These are phyloP conservation scores for Aspergillus tubingensis DNA, from an alignment of 2,329 filamentous ascomycete genomes.

Conservation along the genomic window DNA sequence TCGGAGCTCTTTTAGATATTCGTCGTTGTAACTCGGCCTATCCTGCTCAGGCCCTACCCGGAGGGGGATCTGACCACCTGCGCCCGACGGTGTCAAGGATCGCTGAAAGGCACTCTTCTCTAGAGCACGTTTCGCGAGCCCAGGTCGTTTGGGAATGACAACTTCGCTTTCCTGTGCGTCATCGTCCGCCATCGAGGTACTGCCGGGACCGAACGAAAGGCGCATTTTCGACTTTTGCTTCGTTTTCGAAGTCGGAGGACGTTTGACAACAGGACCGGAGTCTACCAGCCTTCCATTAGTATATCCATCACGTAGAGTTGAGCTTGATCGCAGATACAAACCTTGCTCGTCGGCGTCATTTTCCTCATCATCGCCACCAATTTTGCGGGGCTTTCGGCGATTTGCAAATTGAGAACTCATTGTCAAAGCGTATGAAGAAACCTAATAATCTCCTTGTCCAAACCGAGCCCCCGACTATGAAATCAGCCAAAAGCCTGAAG, in stretches of 20 bases:
- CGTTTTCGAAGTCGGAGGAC: constrained; percentile 52
- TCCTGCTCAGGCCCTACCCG: constrained; percentile 65
- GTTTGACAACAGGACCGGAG: constrained; percentile 53
- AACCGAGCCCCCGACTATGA: neutral
- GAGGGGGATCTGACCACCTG: constrained; percentile 57
- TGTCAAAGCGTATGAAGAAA: constrained; percentile 1
- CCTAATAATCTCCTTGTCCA: neutral
- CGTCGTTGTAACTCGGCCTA: constrained; percentile 78
- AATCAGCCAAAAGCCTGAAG: neutral
- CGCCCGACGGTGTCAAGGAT: constrained; percentile 47
- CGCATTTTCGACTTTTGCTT: constrained; percentile 74
- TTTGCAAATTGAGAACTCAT: constrained; percentile 62
- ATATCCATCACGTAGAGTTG: neutral
- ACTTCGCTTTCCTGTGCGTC: constrained; percentile 57
- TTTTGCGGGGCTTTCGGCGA: constrained; percentile 72
- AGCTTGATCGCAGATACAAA: constrained; percentile 33
- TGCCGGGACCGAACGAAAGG: constrained; percentile 72
- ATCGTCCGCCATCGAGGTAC: constrained; percentile 56
- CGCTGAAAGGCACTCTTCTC: constrained; percentile 69
- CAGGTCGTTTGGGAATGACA: constrained; percentile 61
- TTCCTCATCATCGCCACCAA: constrained; percentile 69
- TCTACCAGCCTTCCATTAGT: constrained; percentile 40
- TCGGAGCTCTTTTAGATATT: constrained; percentile 82
- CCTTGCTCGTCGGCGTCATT: constrained; percentile 41
- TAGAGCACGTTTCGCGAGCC: constrained; percentile 63